A percentile compares a stretch with the other conserved stretches of the same genome.
These are phyloP conservation scores for Malus sieversii DNA, from an alignment of 306 rosid species.

Conservation along the genomic window DNA sequence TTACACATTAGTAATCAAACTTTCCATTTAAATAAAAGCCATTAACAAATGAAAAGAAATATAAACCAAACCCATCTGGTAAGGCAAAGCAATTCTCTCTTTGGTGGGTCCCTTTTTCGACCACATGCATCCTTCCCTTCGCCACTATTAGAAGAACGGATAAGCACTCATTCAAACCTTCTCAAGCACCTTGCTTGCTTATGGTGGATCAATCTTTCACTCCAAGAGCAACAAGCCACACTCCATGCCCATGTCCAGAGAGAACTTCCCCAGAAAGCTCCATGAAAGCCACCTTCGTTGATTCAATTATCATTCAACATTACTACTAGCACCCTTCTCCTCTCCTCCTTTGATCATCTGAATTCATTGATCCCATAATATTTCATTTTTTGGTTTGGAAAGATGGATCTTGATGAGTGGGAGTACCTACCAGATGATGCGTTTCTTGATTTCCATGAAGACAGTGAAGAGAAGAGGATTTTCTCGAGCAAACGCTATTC, in stretches of 20 bases:
- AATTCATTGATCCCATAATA: background rate
- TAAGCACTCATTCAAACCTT: conserved; percentile 14
- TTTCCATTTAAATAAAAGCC: background rate
- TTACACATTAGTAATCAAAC: conserved; percentile 2
- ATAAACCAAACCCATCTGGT: conserved; percentile 4
- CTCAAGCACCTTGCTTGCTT: background rate
- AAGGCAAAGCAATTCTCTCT: conserved; percentile 18
- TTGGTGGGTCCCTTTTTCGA: conserved; percentile 16
- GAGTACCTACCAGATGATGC: conserved; percentile 57
- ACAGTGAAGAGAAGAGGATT: conserved; percentile 25
- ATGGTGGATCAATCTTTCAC: conserved; percentile 13
- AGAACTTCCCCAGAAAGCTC: conserved; percentile 35
- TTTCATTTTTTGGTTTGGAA: background rate
- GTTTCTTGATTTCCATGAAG: conserved; percentile 46
- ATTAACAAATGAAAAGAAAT: conserved; percentile 19
- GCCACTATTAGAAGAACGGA: conserved; percentile 33
- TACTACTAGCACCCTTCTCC: background rate
- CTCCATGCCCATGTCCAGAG: background rate
- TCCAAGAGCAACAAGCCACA: conserved; percentile 25
- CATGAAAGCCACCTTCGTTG: conserved; percentile 48
- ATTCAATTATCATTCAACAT: conserved; percentile 13
- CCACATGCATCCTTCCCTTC: conserved; percentile 5
- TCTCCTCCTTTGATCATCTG: conserved; percentile 9
- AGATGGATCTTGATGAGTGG: conserved; percentile 78
- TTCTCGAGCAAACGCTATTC: conserved; percentile 7